Base-by-base conservation (phyloP, 768 basidiomycete species). In the Boletus rubescentipes region DNA sequence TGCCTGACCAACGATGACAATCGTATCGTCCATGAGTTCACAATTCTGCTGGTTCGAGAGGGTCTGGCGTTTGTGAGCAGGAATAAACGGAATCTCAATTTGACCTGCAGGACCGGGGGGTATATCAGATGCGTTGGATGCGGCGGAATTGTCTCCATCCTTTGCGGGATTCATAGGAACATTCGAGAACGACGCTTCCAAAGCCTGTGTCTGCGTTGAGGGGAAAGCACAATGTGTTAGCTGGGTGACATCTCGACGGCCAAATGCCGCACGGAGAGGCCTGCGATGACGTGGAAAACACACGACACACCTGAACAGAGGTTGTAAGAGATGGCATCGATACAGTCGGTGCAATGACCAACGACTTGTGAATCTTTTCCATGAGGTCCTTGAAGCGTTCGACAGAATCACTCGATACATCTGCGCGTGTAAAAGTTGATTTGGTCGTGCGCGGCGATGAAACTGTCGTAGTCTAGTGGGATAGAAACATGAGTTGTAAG, bases 41-140 rank as follows among this genome's bases (percentile, higher is more conserved):
- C 55, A 41, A 29, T 37, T 42, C 35, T 49, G 53, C 16, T 50
- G 31, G 15, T 57, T 58, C 37, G 55, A 46, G 46, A 49, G 52
- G 26, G 61, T 54, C 36, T 64, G 68, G 18, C 92, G 82, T 61
- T 84, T 78, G 1, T 81, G 70, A 1, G 83, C 78, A 43, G 91
- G 91, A 9, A 95, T 77, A 58, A 86, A 95, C 1, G 92, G 84
- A 8, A 93, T 81, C 69, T 92, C 91, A 34, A 83, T 78, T 49
- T 84, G 79, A 69, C 77, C 79, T 21, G 73, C 75, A 11, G 62
- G 58, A 21, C 70, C 66, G 6, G 66, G 52, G 37, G 60, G 67
- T 46, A 64, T 62, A 50, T 48, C 53, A 50, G 63, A 36, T 47
- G 21, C 26, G 20, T 44, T 46, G n/a, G 45, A 31, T 10, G 31